A percentile compares a stretch with the other conserved stretches of the same genome.
These are phyloP conservation scores for Lanmaoa pseudosensibilis DNA, from an alignment of 768 basidiomycete genomes.

Conservation along the genomic window DNA sequence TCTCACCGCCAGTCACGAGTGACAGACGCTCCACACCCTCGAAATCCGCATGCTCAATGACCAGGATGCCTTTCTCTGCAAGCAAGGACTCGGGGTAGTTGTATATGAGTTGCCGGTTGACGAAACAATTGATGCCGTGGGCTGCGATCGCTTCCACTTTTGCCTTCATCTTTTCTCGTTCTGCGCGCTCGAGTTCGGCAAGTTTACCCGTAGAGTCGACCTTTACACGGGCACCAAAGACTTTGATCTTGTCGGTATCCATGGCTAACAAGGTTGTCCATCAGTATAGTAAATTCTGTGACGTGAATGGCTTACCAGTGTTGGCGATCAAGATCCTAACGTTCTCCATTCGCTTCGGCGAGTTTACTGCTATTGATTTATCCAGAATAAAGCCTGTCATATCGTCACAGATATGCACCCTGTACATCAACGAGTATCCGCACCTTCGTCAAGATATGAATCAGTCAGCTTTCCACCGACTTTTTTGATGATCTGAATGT, in stretches of 20 bases:
- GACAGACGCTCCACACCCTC: slow-evolving; percentile 97
- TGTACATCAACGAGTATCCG: slow-evolving; percentile 5
- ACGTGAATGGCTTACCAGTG: slow-evolving; percentile 65
- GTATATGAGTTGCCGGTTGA: slow-evolving; percentile 98
- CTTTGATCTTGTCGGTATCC: slow-evolving; percentile 99
- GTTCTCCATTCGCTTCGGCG: slow-evolving; percentile 92
- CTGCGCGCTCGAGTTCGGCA: slow-evolving; percentile 96
- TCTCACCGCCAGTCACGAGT: slow-evolving; percentile 96
- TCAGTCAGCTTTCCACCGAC: slow-evolving; percentile 98
- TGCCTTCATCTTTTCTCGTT: slow-evolving; percentile 98
- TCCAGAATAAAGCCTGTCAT: slow-evolving; percentile 90
- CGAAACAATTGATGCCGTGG: slow-evolving; percentile 96
- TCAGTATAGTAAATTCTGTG: background rate
- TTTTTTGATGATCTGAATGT: slow-evolving; percentile 99
- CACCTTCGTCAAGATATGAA: slow-evolving; percentile 96
- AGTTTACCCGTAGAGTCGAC: slow-evolving; percentile 96
- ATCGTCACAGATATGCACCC: background rate
- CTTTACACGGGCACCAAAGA: slow-evolving; percentile 95
- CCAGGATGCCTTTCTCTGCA: slow-evolving; percentile 93
- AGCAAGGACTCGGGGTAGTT: slow-evolving; percentile 97
- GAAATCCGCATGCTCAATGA: slow-evolving; percentile 98
- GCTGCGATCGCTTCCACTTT: slow-evolving; percentile 94
- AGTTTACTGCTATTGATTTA: slow-evolving; percentile 92
- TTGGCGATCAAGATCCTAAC: slow-evolving; percentile 97
- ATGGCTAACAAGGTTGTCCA: slow-evolving; percentile 58